These are phyloP conservation scores for Ceratocystis lukuohia DNA, from an alignment of 2,329 filamentous ascomycete genomes.

Conservation along the genomic window DNA sequence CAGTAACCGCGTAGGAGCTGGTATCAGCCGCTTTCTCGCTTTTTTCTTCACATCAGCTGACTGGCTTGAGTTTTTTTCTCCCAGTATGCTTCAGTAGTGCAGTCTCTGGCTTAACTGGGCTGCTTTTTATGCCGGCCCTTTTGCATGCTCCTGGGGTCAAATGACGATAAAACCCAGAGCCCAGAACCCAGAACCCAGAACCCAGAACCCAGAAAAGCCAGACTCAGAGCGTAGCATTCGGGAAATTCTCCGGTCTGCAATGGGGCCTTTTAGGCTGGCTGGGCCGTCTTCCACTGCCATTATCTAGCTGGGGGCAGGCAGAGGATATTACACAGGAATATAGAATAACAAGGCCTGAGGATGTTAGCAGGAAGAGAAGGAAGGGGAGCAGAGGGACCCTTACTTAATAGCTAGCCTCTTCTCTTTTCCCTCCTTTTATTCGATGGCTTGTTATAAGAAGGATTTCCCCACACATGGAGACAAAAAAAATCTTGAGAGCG, in stretches of 20 bases:
- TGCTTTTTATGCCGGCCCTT: not conserved
- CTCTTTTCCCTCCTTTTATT: not conserved
- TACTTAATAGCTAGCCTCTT: not conserved
- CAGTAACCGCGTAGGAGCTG: too few relatives aligned
- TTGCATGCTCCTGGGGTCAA: not conserved
- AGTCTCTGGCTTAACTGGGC: not conserved
- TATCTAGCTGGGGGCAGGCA: too few relatives aligned
- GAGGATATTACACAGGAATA: too few relatives aligned
- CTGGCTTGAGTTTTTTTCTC: not conserved
- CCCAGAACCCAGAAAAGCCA: not conserved
- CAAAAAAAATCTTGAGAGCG: not conserved
- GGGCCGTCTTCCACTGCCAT: not conserved
- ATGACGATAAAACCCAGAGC: not conserved
- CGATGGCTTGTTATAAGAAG: not conserved
- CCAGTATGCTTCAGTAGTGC: too few relatives aligned
- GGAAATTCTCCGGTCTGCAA: not conserved
- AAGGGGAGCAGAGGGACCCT: not conserved
- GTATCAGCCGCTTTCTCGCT: not conserved
- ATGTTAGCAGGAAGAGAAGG: not conserved
- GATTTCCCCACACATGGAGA: not conserved
- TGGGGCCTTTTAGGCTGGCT: not conserved
- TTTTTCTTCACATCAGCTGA: not conserved
- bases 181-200: not conserved
- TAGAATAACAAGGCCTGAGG: not conserved
- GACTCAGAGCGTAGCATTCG: not conserved